Evolutionary conservation across 1,284 basidiomycete genomes (phyloP).

Genomic region (Ustilago cynodontis): DNA sequence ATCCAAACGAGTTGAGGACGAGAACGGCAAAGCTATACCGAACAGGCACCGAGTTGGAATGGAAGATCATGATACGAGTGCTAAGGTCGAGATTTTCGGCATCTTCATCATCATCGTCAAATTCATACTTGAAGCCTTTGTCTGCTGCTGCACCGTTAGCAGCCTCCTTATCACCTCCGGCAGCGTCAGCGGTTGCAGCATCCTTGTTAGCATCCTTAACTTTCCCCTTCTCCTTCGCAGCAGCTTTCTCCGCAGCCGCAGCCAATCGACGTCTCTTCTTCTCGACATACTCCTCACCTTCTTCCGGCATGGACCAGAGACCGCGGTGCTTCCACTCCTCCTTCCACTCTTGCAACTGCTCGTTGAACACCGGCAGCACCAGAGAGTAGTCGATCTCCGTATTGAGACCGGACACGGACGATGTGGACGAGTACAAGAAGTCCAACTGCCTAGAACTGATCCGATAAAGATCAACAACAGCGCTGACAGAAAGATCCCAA

Average conservation of each 20-base stretch:
- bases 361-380: constrained; percentile 85
- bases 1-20: constrained; percentile 87
- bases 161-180: neutral
- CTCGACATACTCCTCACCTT: constrained; percentile 33
- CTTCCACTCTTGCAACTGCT: constrained; percentile 80
- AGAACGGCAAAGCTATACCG: constrained; percentile 66
- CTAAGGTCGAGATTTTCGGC: constrained; percentile 61
- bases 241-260: constrained; percentile 22
- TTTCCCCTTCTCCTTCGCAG: constrained; percentile 25
- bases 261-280: constrained; percentile 22
- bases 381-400: constrained; percentile 87
- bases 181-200: neutral
- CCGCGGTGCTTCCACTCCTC: constrained; percentile 74
- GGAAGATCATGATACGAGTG: constrained; percentile 62
- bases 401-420: constrained; percentile 84
- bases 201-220: constrained; percentile 16
- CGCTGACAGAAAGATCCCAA: constrained; percentile 67
- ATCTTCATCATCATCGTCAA: constrained; percentile 53
- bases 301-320: constrained; percentile 43
- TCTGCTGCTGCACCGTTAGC: constrained; percentile 4
- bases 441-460: constrained; percentile 82
- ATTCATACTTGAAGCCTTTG: constrained; percentile 19
- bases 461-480: constrained; percentile 57
- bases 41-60: constrained; percentile 58
- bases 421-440: constrained; percentile 86